phyloP scores from a whole-genome alignment of 352 stramenopile genomes.

The Phytophthora tubulina region DNA sequence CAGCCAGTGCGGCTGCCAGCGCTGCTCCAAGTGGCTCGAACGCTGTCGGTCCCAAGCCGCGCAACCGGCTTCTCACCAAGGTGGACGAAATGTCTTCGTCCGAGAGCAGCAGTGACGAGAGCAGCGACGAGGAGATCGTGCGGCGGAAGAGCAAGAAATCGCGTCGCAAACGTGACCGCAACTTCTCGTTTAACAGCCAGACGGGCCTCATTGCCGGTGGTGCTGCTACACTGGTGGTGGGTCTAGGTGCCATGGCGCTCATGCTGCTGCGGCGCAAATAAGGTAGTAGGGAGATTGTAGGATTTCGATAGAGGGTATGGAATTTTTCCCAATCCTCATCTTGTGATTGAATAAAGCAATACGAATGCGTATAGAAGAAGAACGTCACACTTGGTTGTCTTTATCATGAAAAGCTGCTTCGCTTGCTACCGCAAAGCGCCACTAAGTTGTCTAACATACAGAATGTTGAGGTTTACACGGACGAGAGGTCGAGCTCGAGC shows the following conservation, averaged over 20 bases:
- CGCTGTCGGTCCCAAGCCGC: slow-evolving; percentile 33
- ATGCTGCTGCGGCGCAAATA: slow-evolving; percentile 78
- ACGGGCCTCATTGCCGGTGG: slow-evolving; percentile 46
- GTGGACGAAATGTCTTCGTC: slow-evolving; percentile 80
- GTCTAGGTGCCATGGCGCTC: slow-evolving; percentile 59
- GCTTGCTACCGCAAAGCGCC: slow-evolving; percentile 15
- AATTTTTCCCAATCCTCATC: background rate
- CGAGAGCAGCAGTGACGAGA: slow-evolving; percentile 48
- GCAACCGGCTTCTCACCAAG: slow-evolving; percentile 77
- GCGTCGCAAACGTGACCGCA: slow-evolving; percentile 50
- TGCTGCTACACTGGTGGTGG: slow-evolving; percentile 53
- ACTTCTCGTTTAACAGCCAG: slow-evolving; percentile 32
- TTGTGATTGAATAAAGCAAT: slow-evolving; percentile 42
- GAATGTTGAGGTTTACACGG: slow-evolving; percentile 19
- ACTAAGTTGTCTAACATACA: slow-evolving; percentile 14
- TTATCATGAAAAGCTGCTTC: slow-evolving; percentile 19
- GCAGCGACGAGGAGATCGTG: slow-evolving; percentile 56
- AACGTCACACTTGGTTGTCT: slow-evolving; percentile 11
- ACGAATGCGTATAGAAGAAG: slow-evolving; percentile 33
- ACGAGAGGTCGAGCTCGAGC: slow-evolving; percentile 34
- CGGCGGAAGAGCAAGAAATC: slow-evolving; percentile 58
- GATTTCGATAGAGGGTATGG: slow-evolving; percentile 8
- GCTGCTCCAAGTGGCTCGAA: slow-evolving; percentile 29
- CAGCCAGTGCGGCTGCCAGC: slow-evolving; percentile 10
- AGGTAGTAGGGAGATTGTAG: slow-evolving; percentile 24